Evolutionary conservation across 305 asterid species (phyloP), one percentile per base, ranked within the genome.

Genomic region (Striga hermonthica): DNA sequence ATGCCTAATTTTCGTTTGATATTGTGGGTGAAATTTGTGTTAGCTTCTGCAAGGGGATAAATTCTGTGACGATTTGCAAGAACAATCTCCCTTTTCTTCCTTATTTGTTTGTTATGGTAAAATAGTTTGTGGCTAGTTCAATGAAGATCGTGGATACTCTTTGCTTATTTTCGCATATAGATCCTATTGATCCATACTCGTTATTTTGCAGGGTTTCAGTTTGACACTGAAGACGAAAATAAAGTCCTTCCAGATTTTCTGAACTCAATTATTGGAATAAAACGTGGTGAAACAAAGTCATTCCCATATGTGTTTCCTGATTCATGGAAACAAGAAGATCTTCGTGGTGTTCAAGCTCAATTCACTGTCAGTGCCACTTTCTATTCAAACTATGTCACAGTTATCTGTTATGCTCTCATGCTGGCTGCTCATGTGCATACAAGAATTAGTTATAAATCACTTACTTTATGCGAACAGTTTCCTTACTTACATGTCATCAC

Each of bases 221-320:
- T 92, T 73, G 98, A 89, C 75, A 85, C 98, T 8, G 98, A 91
- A 74, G 95, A 92, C 72, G 97, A 85, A 60, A 85, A 87, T 72
- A 83, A 70, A 70, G 89, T 92, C 60, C 93, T 92, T 74, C 96
- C 97, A 7, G 95, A 87, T 70, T 92, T 91, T 72, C 70, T 82
- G 56, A 80, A 83, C 59, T 75, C 93, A 3, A 73, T 89, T 59
- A 54, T 74, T 67, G 97, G 95, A 63, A 84, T 86, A 60, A 76
- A 83, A 71, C 79, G 84, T 64, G 96, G 87, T 49, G 97, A 87
- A 82, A 83, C 82, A 41, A 89, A 76, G 80, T 78, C 86, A 34
- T 92, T 92, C 76, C 95, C 93, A 6, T 83, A 77, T 69, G 90
- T 78, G 58, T 92, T 92, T 80, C 98, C 97, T 14, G 91, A 87